Conservation (phyloP, 331 rosid species). For the Pyracantha coccinea region DNA sequence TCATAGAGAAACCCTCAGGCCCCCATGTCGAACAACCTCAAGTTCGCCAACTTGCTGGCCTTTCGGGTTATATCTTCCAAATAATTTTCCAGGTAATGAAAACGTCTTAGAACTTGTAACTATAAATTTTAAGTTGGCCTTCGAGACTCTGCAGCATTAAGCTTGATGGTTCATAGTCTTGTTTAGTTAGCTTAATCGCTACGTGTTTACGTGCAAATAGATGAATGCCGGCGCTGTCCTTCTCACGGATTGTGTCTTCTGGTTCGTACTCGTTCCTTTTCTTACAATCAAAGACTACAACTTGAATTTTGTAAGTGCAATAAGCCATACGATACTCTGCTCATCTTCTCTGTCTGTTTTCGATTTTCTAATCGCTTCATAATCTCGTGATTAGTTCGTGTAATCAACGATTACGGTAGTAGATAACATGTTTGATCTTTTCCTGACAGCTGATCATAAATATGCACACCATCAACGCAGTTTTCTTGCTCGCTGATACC, state of each 20-base stretch:
- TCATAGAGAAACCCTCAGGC: constrained; percentile 25
- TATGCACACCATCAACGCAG: constrained; percentile 94
- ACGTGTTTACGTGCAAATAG: constrained; percentile 33
- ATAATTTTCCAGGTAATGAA: constrained; percentile 69
- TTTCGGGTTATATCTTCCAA: constrained; percentile 77
- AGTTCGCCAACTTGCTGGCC: constrained; percentile 55
- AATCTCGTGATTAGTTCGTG: not conserved
- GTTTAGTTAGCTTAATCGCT: constrained; percentile 1
- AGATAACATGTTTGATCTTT: not conserved
- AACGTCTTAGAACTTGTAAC: not conserved
- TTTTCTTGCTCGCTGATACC: constrained; percentile 75
- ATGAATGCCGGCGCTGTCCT: constrained; percentile 97
- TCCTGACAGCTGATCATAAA: constrained; percentile 54
- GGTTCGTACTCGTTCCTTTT: constrained; percentile 91
- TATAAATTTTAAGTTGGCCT: not conserved
- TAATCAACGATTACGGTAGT: not conserved
- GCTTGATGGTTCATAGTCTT: not conserved
- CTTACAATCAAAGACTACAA: constrained; percentile 82
- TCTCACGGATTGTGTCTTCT: constrained; percentile 89
- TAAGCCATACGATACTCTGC: not conserved
- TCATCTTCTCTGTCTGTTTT: not conserved
- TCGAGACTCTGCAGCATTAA: not conserved
- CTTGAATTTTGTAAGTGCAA: constrained; percentile 67
- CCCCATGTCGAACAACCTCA: constrained; percentile 19
- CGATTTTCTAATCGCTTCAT: not conserved